These are phyloP conservation scores for Trichoderma cornu-damae DNA, from an alignment of 2,329 filamentous ascomycete genomes.

Conservation along the genomic window DNA sequence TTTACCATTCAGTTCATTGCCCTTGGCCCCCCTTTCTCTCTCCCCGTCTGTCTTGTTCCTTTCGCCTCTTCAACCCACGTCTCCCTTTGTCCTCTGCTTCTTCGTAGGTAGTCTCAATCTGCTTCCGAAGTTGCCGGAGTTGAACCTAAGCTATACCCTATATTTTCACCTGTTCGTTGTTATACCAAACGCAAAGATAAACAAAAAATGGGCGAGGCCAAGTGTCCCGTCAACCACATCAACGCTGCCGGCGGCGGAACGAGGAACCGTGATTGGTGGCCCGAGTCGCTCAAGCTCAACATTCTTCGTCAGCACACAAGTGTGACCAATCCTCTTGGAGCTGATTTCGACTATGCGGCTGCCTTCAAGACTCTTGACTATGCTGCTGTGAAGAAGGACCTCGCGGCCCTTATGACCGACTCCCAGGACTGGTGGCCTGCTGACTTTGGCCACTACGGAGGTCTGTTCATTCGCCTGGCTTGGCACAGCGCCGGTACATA, in stretches of 20 bases:
- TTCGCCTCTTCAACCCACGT: not conserved
- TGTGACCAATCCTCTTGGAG: constrained; percentile 57
- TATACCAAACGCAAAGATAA: not conserved
- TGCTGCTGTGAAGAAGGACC: constrained; percentile 64
- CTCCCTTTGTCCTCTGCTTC: not conserved
- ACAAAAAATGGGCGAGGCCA: constrained; percentile 20
- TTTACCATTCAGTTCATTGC: not conserved
- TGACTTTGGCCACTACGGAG: constrained; percentile 76
- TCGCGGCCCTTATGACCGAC: constrained; percentile 66
- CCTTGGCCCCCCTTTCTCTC: not conserved
- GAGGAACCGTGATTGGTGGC: constrained; percentile 69
- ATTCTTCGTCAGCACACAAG: constrained; percentile 67
- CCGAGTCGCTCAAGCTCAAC: constrained; percentile 60
- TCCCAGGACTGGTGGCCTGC: constrained; percentile 79
- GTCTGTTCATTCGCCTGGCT: constrained; percentile 73
- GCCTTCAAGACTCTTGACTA: constrained; percentile 62
- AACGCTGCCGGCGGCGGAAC: constrained; percentile 59
- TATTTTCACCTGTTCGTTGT: not conserved
- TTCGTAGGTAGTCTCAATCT: not conserved
- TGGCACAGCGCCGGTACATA: constrained; percentile 72
- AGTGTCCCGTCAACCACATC: constrained; percentile 32
- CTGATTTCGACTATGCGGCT: constrained; percentile 65
- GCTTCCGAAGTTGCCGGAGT: not conserved
- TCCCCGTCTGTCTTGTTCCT: not conserved
- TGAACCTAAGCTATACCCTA: not conserved